Evolutionary conservation across 768 basidiomycete genomes (phyloP), one percentile per base, ranked within the genome.

Genomic region (Hericium alpestre): DNA sequence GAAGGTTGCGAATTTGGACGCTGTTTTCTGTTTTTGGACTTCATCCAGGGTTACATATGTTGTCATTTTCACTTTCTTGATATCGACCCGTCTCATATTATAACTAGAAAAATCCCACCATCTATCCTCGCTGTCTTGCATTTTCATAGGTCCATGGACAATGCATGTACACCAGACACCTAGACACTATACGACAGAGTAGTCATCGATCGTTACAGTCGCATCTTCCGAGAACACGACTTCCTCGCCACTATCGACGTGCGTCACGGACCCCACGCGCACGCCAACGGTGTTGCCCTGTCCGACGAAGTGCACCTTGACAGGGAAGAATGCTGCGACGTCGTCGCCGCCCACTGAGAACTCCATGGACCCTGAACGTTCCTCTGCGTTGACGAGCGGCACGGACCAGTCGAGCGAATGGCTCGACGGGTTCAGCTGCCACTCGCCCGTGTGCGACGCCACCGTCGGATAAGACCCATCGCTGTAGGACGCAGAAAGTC

Each of bases 311-410:
- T 77, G 71, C 1, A 95, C 85, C 38, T 78, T 77, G 51, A 99
- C 91, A 2, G 95, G 94, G 90, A 97, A 99, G 75, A 96, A 95
- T 10, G 79, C 80, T 3, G 81, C 83, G 0, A 77, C 71, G 61
- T 95, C 93, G 60, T 92, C 89, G 3, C 91, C 93, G 8, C 83
- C 83, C 51, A 93, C 83, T 43, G 79, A 86, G 72, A 98, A 97
- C 64, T 97, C 90, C 63, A 98, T 75, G n/a, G 83, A 89, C 9
- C 95, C 95, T 1, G 84, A 86, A 38, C 80, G 78, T 53, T 83
- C 83, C 11, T 76, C 71, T 0, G 79, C 63, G 3, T 82, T 80
- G 59, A 98, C 76, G 22, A 76, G 69, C 7, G 89, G 81, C 56
- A 90, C 84, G 2, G 79, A 78, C 95, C 95, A 99, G 38, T 90